A percentile compares a stretch with the other conserved stretches of the same genome.
Conservation (phyloP, 2,329 filamentous ascomycete species). For the Penicillium sp. region DNA sequence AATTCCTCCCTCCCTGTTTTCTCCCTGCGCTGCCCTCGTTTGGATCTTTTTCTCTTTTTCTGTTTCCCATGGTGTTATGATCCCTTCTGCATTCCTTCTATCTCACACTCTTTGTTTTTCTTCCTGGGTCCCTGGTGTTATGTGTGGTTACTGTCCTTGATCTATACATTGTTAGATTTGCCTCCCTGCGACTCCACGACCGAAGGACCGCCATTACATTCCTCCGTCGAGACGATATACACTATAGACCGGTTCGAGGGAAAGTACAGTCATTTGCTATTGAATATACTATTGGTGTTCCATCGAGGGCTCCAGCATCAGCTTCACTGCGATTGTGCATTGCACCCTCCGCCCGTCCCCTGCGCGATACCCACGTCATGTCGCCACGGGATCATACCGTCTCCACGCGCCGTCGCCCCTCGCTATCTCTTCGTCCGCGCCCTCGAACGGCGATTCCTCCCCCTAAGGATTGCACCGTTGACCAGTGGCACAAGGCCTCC, state of each 20-base stretch:
- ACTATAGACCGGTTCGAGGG: conserved; percentile 9
- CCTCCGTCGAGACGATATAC: conserved; percentile 2
- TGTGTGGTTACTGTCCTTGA: too few species aligned
- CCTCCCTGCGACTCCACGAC: conserved; percentile 11
- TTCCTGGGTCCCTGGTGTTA: too few species aligned
- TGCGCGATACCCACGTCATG: conserved; percentile 23
- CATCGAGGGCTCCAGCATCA: conserved; percentile 1
- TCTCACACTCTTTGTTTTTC: conserved; percentile 18
- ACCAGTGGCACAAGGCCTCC: conserved; percentile 26
- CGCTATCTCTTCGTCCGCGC: conserved; percentile 38
- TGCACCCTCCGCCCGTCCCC: conserved; percentile 6
- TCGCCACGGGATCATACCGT: conserved; percentile 31
- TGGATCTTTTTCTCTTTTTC: conserved; percentile 11
- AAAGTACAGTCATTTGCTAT: conserved; percentile 14
- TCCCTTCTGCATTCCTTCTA: conserved; percentile 14
- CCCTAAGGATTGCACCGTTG: conserved; percentile 21
- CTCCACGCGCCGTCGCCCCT: conserved; percentile 38
- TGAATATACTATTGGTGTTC: not conserved
- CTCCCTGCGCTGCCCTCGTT: conserved; percentile 18
- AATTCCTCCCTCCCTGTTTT: conserved; percentile 20
- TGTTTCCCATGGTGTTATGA: conserved; percentile 14
- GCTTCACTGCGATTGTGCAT: conserved; percentile 9
- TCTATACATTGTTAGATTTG: too few species aligned
- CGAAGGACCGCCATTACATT: conserved; percentile 3
- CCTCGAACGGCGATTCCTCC: conserved; percentile 38